Evolutionary conservation across 1,284 basidiomycete species (phyloP).

Genomic region (Ustilago shanxiensis): DNA sequence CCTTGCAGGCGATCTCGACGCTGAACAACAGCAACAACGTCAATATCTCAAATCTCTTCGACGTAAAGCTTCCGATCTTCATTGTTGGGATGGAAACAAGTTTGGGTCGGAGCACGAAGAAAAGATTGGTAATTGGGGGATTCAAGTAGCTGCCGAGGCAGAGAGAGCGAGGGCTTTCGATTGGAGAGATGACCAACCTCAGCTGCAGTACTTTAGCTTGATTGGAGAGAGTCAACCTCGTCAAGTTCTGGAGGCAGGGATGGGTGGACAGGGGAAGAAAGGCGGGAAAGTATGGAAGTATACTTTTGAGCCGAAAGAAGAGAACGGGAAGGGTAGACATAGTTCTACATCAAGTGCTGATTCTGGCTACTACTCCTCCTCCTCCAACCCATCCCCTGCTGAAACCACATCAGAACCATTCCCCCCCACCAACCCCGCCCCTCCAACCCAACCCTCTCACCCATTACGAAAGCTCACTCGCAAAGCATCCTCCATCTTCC

Average conservation of each 20-base stretch:
- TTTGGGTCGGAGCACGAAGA: conserved; percentile 31
- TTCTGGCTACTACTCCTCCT: conserved; percentile 37
- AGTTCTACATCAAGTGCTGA: conserved; percentile 33
- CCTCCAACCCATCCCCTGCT: neutral
- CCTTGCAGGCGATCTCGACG: conserved; percentile 41
- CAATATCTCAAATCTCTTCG: conserved; percentile 43
- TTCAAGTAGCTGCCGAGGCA: conserved; percentile 55
- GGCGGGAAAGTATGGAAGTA: conserved; percentile 30
- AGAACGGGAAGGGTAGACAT: conserved; percentile 24
- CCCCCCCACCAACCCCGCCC: neutral
- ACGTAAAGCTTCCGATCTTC: conserved; percentile 28
- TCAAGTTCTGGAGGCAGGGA: conserved; percentile 1
- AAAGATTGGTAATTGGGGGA: conserved; percentile 57
- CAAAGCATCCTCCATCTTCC: conserved; percentile 25
- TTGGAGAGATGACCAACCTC: conserved; percentile 53
- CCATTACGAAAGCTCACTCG: conserved; percentile 15
- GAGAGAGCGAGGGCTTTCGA: conserved; percentile 56
- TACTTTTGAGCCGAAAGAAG: conserved; percentile 30
- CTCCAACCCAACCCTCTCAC: neutral
- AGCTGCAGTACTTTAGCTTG: conserved; percentile 39
- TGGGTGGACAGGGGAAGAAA: neutral
- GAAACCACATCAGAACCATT: conserved; percentile 2
- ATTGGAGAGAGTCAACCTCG: conserved; percentile 19
- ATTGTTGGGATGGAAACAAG: conserved; percentile 46
- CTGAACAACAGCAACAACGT: conserved; percentile 31